Base-by-base conservation (phyloP, 164 flowering plant genomes). In the Nymphaea colorata region DNA sequence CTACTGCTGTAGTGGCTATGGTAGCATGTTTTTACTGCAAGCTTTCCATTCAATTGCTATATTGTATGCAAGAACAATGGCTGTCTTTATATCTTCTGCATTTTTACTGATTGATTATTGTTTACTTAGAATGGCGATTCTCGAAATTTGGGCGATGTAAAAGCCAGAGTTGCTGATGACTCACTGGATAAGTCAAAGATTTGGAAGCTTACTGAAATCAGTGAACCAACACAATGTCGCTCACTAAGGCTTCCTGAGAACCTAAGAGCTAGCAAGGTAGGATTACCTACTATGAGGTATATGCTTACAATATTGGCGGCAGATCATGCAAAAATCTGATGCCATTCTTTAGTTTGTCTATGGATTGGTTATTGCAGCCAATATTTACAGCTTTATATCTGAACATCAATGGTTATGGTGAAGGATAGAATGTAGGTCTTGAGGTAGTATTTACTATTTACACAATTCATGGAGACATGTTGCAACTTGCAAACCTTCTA, bases 121-220 rank as follows among this genome's bases (percentile, higher is more conserved):
- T 55, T 70, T 66, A 63, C 36, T 57, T 73, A 88, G 94, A 85
- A 79, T 78, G 89, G 94, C 25, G 94, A 86, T 62, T 66, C 80
- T 7, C 68, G 93, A 66, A 85, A 63, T 69, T 44, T 85, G 82
- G 86, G 69, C 18, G 93, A 88, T 75, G 81, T 85, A 67, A 88
- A 88, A 72, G 87, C 94, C 59, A 80, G 86, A 76, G 64, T 88
- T 41, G 55, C 73, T 63, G 94, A 86, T 69, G 94, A 88, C 72
- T 64, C 77, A 14, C 77, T 81, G 74, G 94, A 88, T 64, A 88
- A 88, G 72, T 82, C 94, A 17, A 88, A 86, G 80, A 78, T 86
- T 64, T 88, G 91, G 94, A 86, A 88, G 78, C 87, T 88, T 61
- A 79, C 87, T 57, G 94, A 88, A 74, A 82, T 88, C 59, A 85